These are phyloP conservation scores for Pisolithus microcarpus DNA, from an alignment of 768 basidiomycete species.

Conservation along the genomic window DNA sequence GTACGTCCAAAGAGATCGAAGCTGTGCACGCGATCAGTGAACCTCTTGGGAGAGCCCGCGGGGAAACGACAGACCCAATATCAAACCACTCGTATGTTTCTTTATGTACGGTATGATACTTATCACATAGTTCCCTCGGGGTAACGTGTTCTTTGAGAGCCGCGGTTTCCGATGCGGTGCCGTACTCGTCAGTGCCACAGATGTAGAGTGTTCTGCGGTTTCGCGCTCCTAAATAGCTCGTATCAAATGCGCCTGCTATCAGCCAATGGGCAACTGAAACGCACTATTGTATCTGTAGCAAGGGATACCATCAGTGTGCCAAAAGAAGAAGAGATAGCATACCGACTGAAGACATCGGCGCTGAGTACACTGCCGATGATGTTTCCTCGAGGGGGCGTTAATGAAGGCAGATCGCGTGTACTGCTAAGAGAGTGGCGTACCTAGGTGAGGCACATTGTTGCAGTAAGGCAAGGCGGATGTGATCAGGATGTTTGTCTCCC, in stretches of 20 bases:
- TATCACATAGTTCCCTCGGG: conserved; percentile 78
- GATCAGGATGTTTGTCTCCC: conserved; percentile 82
- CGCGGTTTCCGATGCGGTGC: conserved; percentile 98
- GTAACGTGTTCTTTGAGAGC: conserved; percentile 83
- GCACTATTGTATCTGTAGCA: conserved; percentile 52
- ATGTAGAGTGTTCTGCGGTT: conserved; percentile 90
- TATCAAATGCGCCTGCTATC: neutral
- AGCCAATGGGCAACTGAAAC: conserved; percentile 14
- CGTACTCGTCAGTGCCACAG: conserved; percentile 98
- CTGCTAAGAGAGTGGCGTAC: conserved; percentile 34
- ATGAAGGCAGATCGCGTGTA: conserved; percentile 6
- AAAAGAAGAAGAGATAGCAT: conserved; percentile 20
- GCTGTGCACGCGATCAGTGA: conserved; percentile 29
- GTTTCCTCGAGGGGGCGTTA: conserved; percentile 45
- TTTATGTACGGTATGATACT: conserved; percentile 81
- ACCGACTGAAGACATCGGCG: conserved; percentile 95
- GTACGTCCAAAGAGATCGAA: conserved; percentile 98
- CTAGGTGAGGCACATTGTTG: conserved; percentile 96
- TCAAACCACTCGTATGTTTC: conserved; percentile 98
- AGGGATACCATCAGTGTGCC: conserved; percentile 2
- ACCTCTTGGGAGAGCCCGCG: neutral
- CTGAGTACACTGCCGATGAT: conserved; percentile 95
- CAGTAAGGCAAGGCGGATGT: conserved; percentile 95
- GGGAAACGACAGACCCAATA: conserved; percentile 53
- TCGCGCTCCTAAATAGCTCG: conserved; percentile 41